Conservation (phyloP, 2,329 filamentous ascomycete genomes). For the Phyllosticta capitalensis region DNA sequence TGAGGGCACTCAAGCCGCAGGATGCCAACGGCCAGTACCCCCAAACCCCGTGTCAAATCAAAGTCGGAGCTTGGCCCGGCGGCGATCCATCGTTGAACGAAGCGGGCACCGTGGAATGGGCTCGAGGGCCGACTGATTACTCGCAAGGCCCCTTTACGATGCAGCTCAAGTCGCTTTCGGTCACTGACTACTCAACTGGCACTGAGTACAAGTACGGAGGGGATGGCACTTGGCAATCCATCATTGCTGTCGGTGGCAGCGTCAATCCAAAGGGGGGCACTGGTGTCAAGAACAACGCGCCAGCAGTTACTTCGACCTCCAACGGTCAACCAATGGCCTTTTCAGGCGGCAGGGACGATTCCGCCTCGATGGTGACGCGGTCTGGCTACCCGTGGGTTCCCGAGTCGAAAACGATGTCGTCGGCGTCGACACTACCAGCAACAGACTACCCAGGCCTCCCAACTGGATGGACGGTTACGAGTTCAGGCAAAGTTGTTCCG, state of each 20-base stretch:
- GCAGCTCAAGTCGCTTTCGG: conserved; percentile 63
- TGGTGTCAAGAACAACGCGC: conserved; percentile 46
- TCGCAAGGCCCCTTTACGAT: conserved; percentile 75
- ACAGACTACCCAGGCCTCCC: conserved; percentile 53
- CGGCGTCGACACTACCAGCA: conserved; percentile 36
- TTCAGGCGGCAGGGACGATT: conserved; percentile 51
- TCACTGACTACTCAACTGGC: conserved; percentile 91
- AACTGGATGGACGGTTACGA: conserved; percentile 70
- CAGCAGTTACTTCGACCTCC: conserved; percentile 53
- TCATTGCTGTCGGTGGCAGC: conserved; percentile 66
- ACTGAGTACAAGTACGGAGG: conserved; percentile 70
- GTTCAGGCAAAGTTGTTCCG: conserved; percentile 69
- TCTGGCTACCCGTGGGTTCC: conserved; percentile 56
- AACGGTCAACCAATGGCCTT: conserved; percentile 59
- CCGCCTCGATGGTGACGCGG: conserved; percentile 40
- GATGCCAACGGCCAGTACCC: conserved; percentile 75
- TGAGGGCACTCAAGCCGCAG: conserved; percentile 62
- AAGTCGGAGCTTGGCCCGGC: conserved; percentile 85
- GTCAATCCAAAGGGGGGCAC: conserved; percentile 53
- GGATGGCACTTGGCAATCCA: conserved; percentile 71
- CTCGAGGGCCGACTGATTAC: conserved; percentile 78
- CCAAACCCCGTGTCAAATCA: conserved; percentile 91
- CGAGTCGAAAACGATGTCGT: conserved; percentile 42
- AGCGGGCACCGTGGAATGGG: conserved; percentile 80
- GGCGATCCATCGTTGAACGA: conserved; percentile 79